Conservation (phyloP, 2,329 filamentous ascomycete genomes). For the Colletotrichum shisoi region DNA sequence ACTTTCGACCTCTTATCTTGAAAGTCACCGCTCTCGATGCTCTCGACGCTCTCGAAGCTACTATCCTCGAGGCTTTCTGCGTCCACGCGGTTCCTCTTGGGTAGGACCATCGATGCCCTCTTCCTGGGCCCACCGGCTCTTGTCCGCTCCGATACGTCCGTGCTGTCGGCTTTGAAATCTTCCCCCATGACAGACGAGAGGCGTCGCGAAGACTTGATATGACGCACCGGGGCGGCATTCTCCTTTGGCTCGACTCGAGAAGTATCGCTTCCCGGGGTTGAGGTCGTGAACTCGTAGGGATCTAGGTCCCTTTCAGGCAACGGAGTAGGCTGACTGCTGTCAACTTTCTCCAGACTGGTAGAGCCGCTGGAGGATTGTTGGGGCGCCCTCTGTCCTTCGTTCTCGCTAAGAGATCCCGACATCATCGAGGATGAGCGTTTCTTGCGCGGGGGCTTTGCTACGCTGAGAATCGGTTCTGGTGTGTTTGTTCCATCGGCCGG, state of each 20-base stretch:
- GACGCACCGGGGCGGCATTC: conserved; percentile 45
- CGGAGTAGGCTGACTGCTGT: background rate
- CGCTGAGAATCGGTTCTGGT: conserved; percentile 45
- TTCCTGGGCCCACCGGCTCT: conserved; percentile 47
- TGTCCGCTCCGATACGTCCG: conserved; percentile 44
- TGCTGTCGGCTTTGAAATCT: conserved; percentile 46
- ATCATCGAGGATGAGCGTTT: conserved; percentile 51
- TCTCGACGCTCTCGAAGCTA: conserved; percentile 41
- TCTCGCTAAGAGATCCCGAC: conserved; percentile 33
- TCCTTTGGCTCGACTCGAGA: conserved; percentile 43
- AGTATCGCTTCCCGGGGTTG: conserved; percentile 51
- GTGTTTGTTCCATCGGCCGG: conserved; percentile 52
- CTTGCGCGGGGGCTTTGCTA: conserved; percentile 51
- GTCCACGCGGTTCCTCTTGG: conserved; percentile 47
- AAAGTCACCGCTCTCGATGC: conserved; percentile 17
- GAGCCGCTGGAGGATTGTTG: conserved; percentile 8
- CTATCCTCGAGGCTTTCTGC: conserved; percentile 46
- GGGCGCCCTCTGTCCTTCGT: conserved; percentile 21
- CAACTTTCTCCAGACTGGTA: background rate
- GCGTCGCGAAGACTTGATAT: conserved; percentile 49
- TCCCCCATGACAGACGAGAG: conserved; percentile 52
- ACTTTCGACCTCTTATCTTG: conserved; percentile 42
- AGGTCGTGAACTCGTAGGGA: conserved; percentile 63
- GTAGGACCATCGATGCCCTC: conserved; percentile 54
- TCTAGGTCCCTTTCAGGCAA: conserved; percentile 47